Evolutionary conservation across 306 rosid genomes (phyloP).

Genomic region (Cucurbita pepo): DNA sequence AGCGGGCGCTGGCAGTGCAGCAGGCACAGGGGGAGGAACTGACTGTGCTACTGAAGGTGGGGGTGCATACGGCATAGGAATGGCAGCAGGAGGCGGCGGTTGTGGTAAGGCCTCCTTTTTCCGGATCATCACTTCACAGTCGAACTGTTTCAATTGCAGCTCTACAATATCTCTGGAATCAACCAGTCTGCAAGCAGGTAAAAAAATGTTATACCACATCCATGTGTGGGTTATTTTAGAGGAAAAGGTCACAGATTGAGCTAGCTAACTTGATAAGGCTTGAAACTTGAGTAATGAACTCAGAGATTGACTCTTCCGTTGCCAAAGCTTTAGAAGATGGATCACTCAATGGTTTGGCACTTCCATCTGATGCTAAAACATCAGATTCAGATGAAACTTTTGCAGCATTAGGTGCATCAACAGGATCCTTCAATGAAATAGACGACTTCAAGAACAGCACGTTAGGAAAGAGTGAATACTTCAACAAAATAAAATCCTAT

Average conservation of each 20-base stretch:
- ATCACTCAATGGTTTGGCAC: slow-evolving; percentile 12
- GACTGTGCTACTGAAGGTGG: slow-evolving; percentile 8
- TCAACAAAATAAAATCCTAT: slow-evolving; percentile 13
- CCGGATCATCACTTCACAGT: slow-evolving; percentile 48
- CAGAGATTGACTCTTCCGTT: slow-evolving; percentile 44
- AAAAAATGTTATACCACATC: slow-evolving; percentile 6
- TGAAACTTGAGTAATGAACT: slow-evolving; percentile 53
- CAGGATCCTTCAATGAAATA: slow-evolving; percentile 43
- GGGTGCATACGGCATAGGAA: slow-evolving; percentile 17
- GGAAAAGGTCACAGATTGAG: neutral
- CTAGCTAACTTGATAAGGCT: slow-evolving; percentile 52
- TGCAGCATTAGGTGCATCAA: slow-evolving; percentile 29
- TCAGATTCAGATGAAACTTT: slow-evolving; percentile 26
- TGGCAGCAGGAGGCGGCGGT: slow-evolving; percentile 27
- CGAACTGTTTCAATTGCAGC: slow-evolving; percentile 55
- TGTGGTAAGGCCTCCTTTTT: slow-evolving; percentile 66
- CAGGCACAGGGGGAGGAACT: slow-evolving; percentile 9
- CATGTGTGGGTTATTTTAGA: neutral
- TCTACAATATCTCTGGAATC: slow-evolving; percentile 77
- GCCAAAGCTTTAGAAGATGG: slow-evolving; percentile 29
- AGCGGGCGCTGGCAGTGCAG: slow-evolving; percentile 6
- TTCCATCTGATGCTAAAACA: slow-evolving; percentile 10
- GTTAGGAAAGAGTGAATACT: slow-evolving; percentile 14
- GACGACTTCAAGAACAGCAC: slow-evolving; percentile 18
- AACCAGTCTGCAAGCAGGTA: slow-evolving; percentile 44